Percentiles rank a stretch among this genome's conserved stretches.
These are phyloP conservation scores for Apiospora pterosperma DNA, from an alignment of 2,329 filamentous ascomycete species.

Conservation along the genomic window DNA sequence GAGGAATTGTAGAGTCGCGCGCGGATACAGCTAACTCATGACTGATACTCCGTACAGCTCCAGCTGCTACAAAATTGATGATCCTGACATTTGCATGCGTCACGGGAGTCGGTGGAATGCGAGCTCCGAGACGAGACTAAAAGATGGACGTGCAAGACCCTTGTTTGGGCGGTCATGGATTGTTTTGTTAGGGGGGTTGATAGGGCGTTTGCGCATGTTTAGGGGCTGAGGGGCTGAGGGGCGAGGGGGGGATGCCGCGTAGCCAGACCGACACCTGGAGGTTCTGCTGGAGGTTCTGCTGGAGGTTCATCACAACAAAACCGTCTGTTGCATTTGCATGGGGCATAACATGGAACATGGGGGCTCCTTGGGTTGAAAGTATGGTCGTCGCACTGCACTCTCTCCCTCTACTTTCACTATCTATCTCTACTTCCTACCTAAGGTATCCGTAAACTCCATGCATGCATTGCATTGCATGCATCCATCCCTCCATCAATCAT, in stretches of 20 bases:
- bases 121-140: neutral
- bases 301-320: neutral
- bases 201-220: neutral
- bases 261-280: neutral
- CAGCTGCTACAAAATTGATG: neutral
- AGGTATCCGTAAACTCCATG: neutral
- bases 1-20: neutral
- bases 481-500: slow-evolving; percentile 8
- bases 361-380: neutral
- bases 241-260: too few species aligned
- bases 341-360: slow-evolving; percentile 3
- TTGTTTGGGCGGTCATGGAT: neutral
- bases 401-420: slow-evolving; percentile 3
- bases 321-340: slow-evolving; percentile 12
- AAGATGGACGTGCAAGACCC: neutral
- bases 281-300: too few species aligned
- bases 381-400: slow-evolving; percentile 14
- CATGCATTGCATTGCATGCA: slow-evolving; percentile 5
- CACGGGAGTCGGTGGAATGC: neutral
- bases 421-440: neutral
- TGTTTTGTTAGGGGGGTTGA: neutral
- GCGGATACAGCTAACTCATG: neutral
- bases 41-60: neutral
- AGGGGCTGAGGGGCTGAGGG: neutral
- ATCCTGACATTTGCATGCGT: slow-evolving; percentile 1